phyloP scores from a whole-genome alignment of 257 asterid species.

The Ilex aquifolium region DNA sequence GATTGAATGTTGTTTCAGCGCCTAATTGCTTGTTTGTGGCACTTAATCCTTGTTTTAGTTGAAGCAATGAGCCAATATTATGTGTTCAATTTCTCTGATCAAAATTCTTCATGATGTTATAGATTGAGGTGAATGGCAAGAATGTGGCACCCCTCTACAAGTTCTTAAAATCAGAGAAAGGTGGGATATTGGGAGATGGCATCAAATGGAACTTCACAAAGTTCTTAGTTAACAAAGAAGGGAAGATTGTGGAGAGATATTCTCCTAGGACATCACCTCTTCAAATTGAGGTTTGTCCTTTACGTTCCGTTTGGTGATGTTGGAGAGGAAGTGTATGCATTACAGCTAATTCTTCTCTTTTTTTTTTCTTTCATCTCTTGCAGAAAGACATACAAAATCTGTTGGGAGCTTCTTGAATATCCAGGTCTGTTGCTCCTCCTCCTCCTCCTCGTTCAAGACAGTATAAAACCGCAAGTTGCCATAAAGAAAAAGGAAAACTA shows the following conservation, averaged over 20 bases:
- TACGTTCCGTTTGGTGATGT: no score
- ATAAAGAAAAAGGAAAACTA: no score
- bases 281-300: constrained; percentile 44
- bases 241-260: constrained; percentile 68
- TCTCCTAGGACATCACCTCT: constrained; percentile 71
- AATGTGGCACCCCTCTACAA: constrained; percentile 65
- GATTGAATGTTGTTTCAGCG: no score
- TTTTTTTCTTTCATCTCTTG: constrained; percentile 6
- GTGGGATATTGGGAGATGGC: constrained; percentile 53
- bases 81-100: background rate
- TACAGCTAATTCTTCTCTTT: constrained; percentile 3
- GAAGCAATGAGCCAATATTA: background rate
- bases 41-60: no score
- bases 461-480: no score
- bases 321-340: background rate
- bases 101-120: constrained; percentile 1
- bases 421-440: constrained; percentile 24
- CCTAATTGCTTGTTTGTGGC: no score
- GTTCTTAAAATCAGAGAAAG: constrained; percentile 69
- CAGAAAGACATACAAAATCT: constrained; percentile 60
- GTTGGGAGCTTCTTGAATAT: constrained; percentile 36
- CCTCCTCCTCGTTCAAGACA: background rate
- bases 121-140: constrained; percentile 82
- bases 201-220: constrained; percentile 90
- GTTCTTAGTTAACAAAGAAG: constrained; percentile 69